These are phyloP conservation scores for Claviceps spartinae DNA, from an alignment of 2,329 filamentous ascomycete species.

Conservation along the genomic window DNA sequence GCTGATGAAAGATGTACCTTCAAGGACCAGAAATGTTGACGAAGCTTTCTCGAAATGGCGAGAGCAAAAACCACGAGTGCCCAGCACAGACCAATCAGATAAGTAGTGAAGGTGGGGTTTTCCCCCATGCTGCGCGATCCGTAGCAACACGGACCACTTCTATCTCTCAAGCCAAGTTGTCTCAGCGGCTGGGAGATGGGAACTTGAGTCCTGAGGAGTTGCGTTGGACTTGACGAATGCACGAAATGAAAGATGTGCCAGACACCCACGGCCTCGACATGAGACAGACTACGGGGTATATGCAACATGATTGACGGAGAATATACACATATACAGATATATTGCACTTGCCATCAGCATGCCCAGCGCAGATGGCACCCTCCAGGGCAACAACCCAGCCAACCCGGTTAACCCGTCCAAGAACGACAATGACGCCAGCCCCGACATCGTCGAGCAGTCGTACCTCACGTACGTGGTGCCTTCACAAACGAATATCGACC, in stretches of 20 bases:
- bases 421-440: conserved; percentile 11
- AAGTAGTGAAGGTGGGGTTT: not conserved
- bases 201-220: too few species aligned
- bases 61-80: not conserved
- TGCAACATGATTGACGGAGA: conserved; percentile 1
- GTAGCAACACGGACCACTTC: not conserved
- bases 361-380: not conserved
- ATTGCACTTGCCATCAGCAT: not conserved
- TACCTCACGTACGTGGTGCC: conserved; percentile 49
- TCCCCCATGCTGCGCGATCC: not conserved
- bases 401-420: conserved; percentile 5
- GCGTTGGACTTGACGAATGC: not conserved
- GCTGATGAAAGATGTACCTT: not conserved
- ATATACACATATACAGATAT: conserved; percentile 9
- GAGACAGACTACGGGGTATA: not conserved
- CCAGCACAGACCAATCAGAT: not conserved
- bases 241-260: not conserved
- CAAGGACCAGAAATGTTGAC: not conserved
- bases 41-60: not conserved
- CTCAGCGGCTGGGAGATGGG: not conserved
- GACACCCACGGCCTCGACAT: not conserved
- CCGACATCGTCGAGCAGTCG: conserved; percentile 40
- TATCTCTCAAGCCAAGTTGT: not conserved
- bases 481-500: conserved; percentile 37
- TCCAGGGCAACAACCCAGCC: conserved; percentile 1